Evolutionary conservation across 129 eudicot species (phyloP), one percentile per base, ranked within the genome.

Genomic region (Deinandra increscens): DNA sequence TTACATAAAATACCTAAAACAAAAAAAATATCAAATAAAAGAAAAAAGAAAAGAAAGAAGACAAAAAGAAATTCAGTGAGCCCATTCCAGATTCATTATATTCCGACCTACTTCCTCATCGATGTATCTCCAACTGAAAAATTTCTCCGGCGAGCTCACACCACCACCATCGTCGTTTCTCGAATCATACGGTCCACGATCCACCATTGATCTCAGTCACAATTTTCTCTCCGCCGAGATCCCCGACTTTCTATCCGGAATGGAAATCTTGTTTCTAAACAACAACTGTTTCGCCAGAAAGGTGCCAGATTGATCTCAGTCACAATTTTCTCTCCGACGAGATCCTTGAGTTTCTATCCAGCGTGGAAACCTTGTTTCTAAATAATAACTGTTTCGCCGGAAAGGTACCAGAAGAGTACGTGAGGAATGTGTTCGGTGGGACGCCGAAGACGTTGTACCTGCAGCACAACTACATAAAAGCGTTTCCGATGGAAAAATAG

Each of bases 161-260:
- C 19, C 75, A 3, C 60, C 76, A 10, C 23, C 76, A 18, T 44
- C 74, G 20, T 23, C 76, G 5, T 19, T n/a, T 0, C 3, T 31
- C 43, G 53, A 33, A 36, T 11, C 67, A 9, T 70, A 79, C 80
- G 82, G 80, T 36, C 58, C 68, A n/a, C 85, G 82, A 3, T 84
- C 97, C 55, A 84, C 62, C 8, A 53, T 90, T 9, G 97, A 90
- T 62, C 87, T 90, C 49, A 87, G 97, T 48, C 91, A 90, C 79
- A 90, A 90, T 17, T 29, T 19, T 23, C 66, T 90, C 26, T 66
- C 82, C 19, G 97, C 95, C 29, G 70, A 82, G 2, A 39, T 90
- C 17, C 75, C 85, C 0, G 12, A 54, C 0, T 68, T 64, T 8
- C 14, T 86, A 0, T 41, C 46, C 7, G 78, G 83, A 4, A 95